Percentiles rank a stretch among this genome's conserved stretches.
Evolutionary conservation across 192 early-diverging fungal genomes (phyloP).

Genomic region (Entophlyctis helioformis): DNA sequence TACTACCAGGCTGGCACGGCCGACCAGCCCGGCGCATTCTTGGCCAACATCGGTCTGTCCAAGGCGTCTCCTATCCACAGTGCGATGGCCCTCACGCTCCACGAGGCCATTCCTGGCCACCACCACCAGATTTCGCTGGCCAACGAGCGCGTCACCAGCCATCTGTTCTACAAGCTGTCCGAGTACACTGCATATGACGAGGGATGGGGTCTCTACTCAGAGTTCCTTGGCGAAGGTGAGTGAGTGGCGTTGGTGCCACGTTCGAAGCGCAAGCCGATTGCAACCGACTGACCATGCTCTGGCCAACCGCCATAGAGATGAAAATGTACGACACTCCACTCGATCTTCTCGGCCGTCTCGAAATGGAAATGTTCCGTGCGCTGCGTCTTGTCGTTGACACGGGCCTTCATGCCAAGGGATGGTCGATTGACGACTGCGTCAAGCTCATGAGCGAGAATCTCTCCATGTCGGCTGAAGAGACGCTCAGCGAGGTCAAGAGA

Average conservation of each 20-base stretch:
- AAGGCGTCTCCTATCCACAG: slow-evolving; percentile 6
- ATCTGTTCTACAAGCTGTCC: slow-evolving; percentile 13
- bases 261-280: no score
- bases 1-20: slow-evolving; percentile 14
- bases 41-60: slow-evolving; percentile 9
- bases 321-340: slow-evolving; percentile 19
- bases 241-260: no score
- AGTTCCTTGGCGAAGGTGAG: slow-evolving; percentile 17
- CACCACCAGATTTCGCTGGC: slow-evolving; percentile 26
- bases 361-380: slow-evolving; percentile 25
- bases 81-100: slow-evolving; percentile 10
- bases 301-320: no score
- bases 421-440: slow-evolving; percentile 17
- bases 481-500: slow-evolving; percentile 16
- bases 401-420: slow-evolving; percentile 25
- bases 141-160: slow-evolving; percentile 9
- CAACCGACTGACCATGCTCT: no score
- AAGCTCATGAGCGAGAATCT: slow-evolving; percentile 17
- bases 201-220: slow-evolving; percentile 25
- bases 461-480: slow-evolving; percentile 7
- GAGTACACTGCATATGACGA: slow-evolving; percentile 13
- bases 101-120: slow-evolving; percentile 27
- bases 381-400: slow-evolving; percentile 27
- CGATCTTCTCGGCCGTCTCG: slow-evolving; percentile 14
- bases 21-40: slow-evolving; percentile 5